Evolutionary conservation across 352 stramenopile species (phyloP), one percentile per base, ranked within the genome.

Genomic region (Globisporangium acanthophoron): DNA sequence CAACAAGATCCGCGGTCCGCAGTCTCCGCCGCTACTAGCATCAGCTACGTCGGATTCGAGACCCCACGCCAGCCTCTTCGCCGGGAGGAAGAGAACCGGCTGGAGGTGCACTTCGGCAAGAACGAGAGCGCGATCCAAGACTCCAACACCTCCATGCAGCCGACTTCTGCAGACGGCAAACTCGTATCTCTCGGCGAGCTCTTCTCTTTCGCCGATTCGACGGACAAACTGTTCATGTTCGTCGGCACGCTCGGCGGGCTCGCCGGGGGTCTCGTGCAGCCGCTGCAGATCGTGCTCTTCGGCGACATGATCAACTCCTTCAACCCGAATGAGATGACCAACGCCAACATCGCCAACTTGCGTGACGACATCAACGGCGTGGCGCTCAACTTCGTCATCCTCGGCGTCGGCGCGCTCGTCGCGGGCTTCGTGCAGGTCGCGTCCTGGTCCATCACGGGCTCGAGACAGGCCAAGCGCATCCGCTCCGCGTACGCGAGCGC

Each of bases 361-460:
- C 64, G 61, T 1, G 56, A 59, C 9, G 50, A 67, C 21, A 70
- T 86, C 54, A 71, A 78, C 67, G 15, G 0, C 7, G 65, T 67
- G 7, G 51, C 71, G 8, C 58, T 74, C 20, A 61, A 74, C 47
- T 70, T 81, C 24, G 59, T 65, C 2, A 59, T 69, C 18, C 46
- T 83, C n/a, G 75, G 67, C 5, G 1, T 63, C 5, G 49, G 44
- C 2, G 56, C 63, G 0, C n/a, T 84, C n/a, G 29, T 80, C 15
- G 37, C 40, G 0, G 71, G 62, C 7, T 83, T 73, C 48, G 7
- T 76, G 29, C 73, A 87, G 48, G 68, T 85, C 18, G 64, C 66
- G 11, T 82, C 68, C 62, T 87, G 77, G 75, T 69, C 78, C 2
- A 75, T 88, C 21, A 77, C 80, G 13, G 75, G 78, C 0, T 85